phyloP scores from a whole-genome alignment of 169 alveolate species.

The Eimeria acervulina region DNA sequence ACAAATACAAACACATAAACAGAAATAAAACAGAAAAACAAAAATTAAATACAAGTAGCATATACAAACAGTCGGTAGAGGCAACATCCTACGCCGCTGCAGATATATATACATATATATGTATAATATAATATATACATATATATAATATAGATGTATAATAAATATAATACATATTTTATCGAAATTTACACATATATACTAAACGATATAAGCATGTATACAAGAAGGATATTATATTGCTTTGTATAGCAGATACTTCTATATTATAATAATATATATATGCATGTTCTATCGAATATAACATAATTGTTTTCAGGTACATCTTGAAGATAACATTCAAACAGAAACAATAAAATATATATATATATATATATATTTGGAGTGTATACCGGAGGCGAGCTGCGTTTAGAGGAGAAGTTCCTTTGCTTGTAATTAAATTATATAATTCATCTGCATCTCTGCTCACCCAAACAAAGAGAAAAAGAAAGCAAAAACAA shows the following conservation, averaged over 20 bases:
- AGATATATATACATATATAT: no score
- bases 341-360: not conserved
- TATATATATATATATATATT: not conserved
- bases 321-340: not conserved
- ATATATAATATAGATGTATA: no score
- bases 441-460: not conserved
- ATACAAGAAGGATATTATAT: no score
- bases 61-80: no score
- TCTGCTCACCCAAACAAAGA: not conserved
- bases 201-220: not conserved
- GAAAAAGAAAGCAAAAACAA: not conserved
- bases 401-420: not conserved
- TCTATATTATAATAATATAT: not conserved
- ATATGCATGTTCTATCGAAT: not conserved
- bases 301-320: no score
- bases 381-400: constrained; percentile 16
- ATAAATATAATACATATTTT: no score
- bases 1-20: no score
- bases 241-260: no score
- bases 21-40: not conserved
- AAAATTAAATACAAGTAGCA: not conserved
- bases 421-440: not conserved
- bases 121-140: no score
- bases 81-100: no score
- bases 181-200: not conserved